Evolutionary conservation across 2,329 filamentous ascomycete species (phyloP).

Genomic region (Ceratocystiopsis brevicomis): DNA sequence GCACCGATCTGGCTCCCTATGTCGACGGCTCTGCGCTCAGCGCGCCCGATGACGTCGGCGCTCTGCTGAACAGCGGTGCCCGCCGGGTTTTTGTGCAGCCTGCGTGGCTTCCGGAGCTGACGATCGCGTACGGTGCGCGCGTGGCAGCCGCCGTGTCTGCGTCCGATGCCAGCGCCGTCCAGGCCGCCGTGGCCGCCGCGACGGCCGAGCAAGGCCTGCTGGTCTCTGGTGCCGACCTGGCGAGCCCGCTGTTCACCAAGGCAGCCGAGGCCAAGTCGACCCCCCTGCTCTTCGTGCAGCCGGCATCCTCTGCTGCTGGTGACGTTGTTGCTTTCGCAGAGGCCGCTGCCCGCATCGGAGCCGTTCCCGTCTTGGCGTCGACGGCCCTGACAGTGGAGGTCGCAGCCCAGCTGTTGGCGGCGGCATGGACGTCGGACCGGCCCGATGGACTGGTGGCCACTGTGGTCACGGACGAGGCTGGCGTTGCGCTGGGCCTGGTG

Average conservation of each 20-base stretch:
- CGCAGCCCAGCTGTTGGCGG: conserved; percentile 51
- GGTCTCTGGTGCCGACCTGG: conserved; percentile 30
- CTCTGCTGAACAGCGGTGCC: conserved; percentile 70
- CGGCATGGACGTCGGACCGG: conserved; percentile 63
- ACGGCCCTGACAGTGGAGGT: conserved; percentile 54
- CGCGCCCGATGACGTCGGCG: conserved; percentile 53
- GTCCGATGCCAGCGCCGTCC: conserved; percentile 9
- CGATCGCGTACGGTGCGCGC: conserved; percentile 32
- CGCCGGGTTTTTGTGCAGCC: conserved; percentile 66
- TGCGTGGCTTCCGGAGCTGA: conserved; percentile 42
- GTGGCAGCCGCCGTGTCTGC: conserved; percentile 32
- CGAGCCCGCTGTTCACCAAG: conserved; percentile 21
- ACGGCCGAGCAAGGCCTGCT: conserved; percentile 32
- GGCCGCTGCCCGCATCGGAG: conserved; percentile 29
- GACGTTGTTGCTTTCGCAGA: conserved; percentile 28
- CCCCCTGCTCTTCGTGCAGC: conserved; percentile 31
- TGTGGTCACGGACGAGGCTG: conserved; percentile 75
- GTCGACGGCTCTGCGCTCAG: conserved; percentile 57
- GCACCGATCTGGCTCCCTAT: conserved; percentile 41
- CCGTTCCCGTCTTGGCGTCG: conserved; percentile 59
- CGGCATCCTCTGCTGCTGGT: conserved; percentile 20
- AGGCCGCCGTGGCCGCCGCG: conserved; percentile 14
- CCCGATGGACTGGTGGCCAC: conserved; percentile 73
- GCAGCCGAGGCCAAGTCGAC: conserved; percentile 26
- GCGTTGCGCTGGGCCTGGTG: conserved; percentile 68